Percentiles rank a stretch among this genome's conserved stretches.
phyloP scores from a whole-genome alignment of 2,329 filamentous ascomycete genomes.

The Plenodomus tracheiphilus region DNA sequence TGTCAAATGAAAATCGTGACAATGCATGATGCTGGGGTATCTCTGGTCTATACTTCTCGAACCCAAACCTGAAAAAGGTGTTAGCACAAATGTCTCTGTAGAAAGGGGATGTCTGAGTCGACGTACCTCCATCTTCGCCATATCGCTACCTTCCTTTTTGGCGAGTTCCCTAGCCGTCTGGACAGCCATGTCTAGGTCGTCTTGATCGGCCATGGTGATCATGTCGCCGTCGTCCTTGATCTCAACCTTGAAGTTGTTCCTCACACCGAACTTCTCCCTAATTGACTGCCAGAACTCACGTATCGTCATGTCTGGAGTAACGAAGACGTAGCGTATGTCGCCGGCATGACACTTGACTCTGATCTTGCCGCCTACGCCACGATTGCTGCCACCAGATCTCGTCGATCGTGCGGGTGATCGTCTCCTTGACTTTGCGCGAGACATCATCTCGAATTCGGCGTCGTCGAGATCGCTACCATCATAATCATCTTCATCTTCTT shows the following conservation, averaged over 20 bases:
- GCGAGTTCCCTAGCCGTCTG: conserved; percentile 69
- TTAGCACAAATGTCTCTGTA: conserved; percentile 16
- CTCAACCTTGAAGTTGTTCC: conserved; percentile 83
- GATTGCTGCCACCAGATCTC: conserved; percentile 51
- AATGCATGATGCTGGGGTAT: conserved; percentile 41
- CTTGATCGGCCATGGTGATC: conserved; percentile 96
- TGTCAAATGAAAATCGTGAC: conserved; percentile 23
- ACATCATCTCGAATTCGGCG: conserved; percentile 79
- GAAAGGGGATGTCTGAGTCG: conserved; percentile 3
- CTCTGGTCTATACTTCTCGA: conserved; percentile 48
- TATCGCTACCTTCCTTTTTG: conserved; percentile 73
- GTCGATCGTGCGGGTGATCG: conserved; percentile 49
- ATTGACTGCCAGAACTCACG: conserved; percentile 77
- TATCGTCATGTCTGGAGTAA: conserved; percentile 73
- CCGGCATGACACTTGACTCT: conserved; percentile 86
- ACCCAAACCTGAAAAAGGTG: conserved; percentile 54
- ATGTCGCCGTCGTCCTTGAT: conserved; percentile 89
- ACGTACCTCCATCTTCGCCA: conserved; percentile 93
- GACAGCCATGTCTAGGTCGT: conserved; percentile 90
- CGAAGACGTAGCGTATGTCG: conserved; percentile 91
- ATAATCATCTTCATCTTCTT: conserved; percentile 75
- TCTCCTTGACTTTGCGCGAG: conserved; percentile 46
- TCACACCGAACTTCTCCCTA: conserved; percentile 81
- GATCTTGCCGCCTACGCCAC: conserved; percentile 67
- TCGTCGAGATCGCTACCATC: conserved; percentile 75